Evolutionary conservation across 1,284 basidiomycete species (phyloP).

Genomic region (Apiotrichum sp.): DNA sequence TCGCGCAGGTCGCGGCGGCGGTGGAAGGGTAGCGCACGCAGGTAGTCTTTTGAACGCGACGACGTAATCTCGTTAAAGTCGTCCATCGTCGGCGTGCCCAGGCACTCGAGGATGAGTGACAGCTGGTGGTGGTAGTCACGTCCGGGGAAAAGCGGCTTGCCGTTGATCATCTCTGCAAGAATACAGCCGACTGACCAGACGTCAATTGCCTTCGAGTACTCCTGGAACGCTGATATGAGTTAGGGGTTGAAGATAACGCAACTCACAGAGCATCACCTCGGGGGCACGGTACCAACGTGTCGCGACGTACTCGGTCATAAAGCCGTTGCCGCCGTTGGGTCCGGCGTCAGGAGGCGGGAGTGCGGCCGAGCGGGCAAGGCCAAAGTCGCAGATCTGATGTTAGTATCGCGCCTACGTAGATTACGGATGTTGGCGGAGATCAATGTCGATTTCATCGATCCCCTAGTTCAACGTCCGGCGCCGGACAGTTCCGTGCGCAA

Average conservation of each 20-base stretch:
- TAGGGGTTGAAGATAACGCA: not conserved
- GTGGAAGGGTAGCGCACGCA: conserved; percentile 79
- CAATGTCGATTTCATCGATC: no score
- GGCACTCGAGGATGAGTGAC: conserved; percentile 55
- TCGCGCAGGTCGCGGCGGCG: conserved; percentile 70
- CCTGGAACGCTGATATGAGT: conserved; percentile 61
- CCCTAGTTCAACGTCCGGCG: no score
- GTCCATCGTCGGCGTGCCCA: conserved; percentile 56
- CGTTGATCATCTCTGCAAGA: conserved; percentile 86
- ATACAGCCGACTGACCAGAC: conserved; percentile 93
- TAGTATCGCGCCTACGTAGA: not conserved
- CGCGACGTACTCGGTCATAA: conserved; percentile 93
- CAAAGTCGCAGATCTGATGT: conserved; percentile 76
- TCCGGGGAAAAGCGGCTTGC: conserved; percentile 84
- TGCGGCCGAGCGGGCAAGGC: conserved; percentile 71
- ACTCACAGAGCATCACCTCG: conserved; percentile 77
- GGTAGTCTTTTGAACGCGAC: conserved; percentile 57
- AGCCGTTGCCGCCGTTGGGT: conserved; percentile 73
- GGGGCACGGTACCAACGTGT: conserved; percentile 92
- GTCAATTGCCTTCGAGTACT: conserved; percentile 87
- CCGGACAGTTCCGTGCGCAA: no score
- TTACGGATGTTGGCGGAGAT: no score
- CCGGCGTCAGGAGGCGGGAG: conserved; percentile 68
- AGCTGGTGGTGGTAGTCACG: conserved; percentile 52
- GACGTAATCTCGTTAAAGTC: conserved; percentile 66